phyloP scores from a whole-genome alignment of 2,329 filamentous ascomycete species.

The Neofusicoccum cordaticola region DNA sequence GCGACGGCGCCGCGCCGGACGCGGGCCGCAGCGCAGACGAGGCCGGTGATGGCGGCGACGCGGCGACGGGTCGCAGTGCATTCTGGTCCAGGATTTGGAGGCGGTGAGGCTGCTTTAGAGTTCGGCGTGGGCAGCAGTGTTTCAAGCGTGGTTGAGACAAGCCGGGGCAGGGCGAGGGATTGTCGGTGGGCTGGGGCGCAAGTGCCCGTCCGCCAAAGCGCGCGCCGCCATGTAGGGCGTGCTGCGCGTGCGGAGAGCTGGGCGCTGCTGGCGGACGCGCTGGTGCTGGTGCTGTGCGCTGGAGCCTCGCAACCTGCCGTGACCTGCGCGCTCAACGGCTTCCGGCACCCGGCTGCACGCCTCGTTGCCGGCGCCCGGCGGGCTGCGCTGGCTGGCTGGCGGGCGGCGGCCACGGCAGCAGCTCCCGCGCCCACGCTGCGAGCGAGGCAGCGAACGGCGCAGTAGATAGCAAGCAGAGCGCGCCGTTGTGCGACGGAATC shows the following conservation, averaged over 20 bases:
- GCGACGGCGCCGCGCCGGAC: background rate
- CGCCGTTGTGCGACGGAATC: slow-evolving; percentile 1
- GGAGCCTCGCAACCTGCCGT: background rate
- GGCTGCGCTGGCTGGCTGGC: background rate
- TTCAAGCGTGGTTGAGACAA: slow-evolving; percentile 10
- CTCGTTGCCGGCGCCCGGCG: background rate
- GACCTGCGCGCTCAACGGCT: background rate
- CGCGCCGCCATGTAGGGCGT: background rate
- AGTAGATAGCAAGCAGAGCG: slow-evolving; percentile 1
- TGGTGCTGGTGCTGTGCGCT: too few relatives aligned
- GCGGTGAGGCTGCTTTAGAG: slow-evolving; percentile 7
- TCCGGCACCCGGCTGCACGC: background rate
- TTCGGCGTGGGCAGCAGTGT: background rate
- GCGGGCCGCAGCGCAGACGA: slow-evolving; percentile 2
- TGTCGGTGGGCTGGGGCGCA: background rate
- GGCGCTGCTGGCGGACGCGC: too few relatives aligned
- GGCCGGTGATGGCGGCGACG: background rate
- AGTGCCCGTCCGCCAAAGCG: background rate
- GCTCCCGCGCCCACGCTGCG: background rate
- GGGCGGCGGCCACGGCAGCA: background rate
- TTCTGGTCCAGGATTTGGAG: background rate
- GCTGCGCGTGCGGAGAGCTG: slow-evolving; percentile 8
- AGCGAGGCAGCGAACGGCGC: background rate
- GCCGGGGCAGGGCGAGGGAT: background rate
- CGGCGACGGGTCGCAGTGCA: background rate